Evolutionary conservation across 441 rosid genomes (phyloP).

Genomic region (Aquilaria agallochum): DNA sequence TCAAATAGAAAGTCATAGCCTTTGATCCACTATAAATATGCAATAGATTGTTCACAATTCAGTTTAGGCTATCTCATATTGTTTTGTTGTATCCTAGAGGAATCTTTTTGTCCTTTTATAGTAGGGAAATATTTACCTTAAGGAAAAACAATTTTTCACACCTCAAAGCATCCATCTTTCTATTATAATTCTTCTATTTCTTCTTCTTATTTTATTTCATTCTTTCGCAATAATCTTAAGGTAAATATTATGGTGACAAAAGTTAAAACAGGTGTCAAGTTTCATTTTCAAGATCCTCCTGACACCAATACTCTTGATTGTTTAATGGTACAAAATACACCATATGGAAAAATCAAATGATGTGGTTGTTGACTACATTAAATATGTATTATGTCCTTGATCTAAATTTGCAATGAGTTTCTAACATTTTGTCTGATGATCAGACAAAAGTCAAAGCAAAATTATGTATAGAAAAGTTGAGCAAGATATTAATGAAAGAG

Average conservation of each 20-base stretch:
- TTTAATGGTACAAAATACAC: constrained; percentile 6
- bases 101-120: no score
- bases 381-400: background rate
- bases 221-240: background rate
- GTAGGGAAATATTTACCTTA: background rate
- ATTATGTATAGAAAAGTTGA: background rate
- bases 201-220: no score
- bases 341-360: background rate
- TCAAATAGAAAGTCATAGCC: no score
- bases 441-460: background rate
- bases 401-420: background rate
- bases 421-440: background rate
- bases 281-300: background rate
- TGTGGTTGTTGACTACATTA: background rate
- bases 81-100: no score
- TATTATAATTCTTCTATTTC: no score
- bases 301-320: background rate
- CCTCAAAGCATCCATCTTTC: background rate
- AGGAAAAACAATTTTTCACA: background rate
- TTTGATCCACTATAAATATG: no score
- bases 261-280: background rate
- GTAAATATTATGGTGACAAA: background rate
- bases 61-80: no score
- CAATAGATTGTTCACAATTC: no score
- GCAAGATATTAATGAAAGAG: background rate